Evolutionary conservation across 768 basidiomycete species (phyloP).

Genomic region (Amanita fuliginea): DNA sequence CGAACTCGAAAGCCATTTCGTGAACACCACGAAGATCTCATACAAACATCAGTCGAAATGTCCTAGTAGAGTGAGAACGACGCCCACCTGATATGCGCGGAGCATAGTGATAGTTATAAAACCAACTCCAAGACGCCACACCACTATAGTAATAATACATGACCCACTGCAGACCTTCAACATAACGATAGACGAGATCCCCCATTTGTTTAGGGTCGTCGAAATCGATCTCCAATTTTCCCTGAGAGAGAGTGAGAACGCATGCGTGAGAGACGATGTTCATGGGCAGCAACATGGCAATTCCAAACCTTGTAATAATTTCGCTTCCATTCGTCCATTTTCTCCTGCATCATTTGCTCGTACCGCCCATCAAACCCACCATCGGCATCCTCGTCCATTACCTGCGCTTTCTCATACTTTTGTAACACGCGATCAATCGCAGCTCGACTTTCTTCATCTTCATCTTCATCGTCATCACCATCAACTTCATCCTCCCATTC

Average conservation of each 20-base stretch:
- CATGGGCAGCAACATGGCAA: not conserved
- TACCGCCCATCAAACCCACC: slow-evolving; percentile 73
- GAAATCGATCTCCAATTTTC: slow-evolving; percentile 77
- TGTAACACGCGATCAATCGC: slow-evolving; percentile 76
- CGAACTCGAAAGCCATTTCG: slow-evolving; percentile 76
- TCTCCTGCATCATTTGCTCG: slow-evolving; percentile 61
- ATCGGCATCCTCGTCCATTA: slow-evolving; percentile 58
- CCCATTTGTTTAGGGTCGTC: slow-evolving; percentile 58
- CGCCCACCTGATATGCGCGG: slow-evolving; percentile 83
- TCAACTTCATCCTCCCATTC: slow-evolving; percentile 24
- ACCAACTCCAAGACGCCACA: slow-evolving; percentile 98
- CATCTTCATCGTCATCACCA: slow-evolving; percentile 26
- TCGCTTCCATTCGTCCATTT: slow-evolving; percentile 90
- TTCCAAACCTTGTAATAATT: slow-evolving; percentile 71
- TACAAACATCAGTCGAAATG: slow-evolving; percentile 3
- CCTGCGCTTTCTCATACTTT: slow-evolving; percentile 83
- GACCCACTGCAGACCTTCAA: slow-evolving; percentile 96
- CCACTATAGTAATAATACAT: slow-evolving; percentile 99
- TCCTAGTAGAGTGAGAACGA: slow-evolving; percentile 9
- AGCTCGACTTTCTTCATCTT: slow-evolving; percentile 57
- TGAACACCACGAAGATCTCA: slow-evolving; percentile 57
- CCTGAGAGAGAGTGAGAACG: slow-evolving; percentile 32
- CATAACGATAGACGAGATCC: slow-evolving; percentile 67
- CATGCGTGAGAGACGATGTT: no score
- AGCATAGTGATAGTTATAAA: slow-evolving; percentile 96